phyloP scores from a whole-genome alignment of 2,329 filamentous ascomycete species.

The Celoporthe dispersa region DNA sequence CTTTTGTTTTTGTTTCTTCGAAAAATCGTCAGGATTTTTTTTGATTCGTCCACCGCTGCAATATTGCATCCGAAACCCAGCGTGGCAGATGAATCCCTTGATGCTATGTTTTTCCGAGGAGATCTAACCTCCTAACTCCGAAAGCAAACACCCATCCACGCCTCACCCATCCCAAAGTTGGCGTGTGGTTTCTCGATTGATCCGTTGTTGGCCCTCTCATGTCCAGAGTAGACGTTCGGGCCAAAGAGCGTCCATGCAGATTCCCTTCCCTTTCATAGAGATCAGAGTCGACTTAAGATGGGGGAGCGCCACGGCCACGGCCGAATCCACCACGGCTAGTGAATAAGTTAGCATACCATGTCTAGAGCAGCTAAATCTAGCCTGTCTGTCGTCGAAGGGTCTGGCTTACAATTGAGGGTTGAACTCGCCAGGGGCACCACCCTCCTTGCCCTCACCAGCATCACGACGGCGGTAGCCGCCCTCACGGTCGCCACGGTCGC shows the following conservation, averaged over 20 bases:
- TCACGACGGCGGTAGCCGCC: slow-evolving; percentile 93
- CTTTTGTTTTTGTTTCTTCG: slow-evolving; percentile 2
- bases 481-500: slow-evolving; percentile 79
- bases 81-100: slow-evolving; percentile 33
- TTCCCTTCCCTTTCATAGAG: slow-evolving; percentile 36
- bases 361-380: slow-evolving; percentile 38
- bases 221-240: slow-evolving; percentile 28
- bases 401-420: slow-evolving; percentile 79
- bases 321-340: slow-evolving; percentile 80
- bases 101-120: slow-evolving; percentile 41
- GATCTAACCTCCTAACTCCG: slow-evolving; percentile 40
- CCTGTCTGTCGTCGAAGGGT: slow-evolving; percentile 12
- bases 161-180: slow-evolving; percentile 37
- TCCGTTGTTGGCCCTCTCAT: slow-evolving; percentile 37
- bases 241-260: slow-evolving; percentile 30
- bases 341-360: slow-evolving; percentile 41
- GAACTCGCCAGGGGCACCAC: slow-evolving; percentile 89
- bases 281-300: slow-evolving; percentile 58
- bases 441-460: slow-evolving; percentile 85
- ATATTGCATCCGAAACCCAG: slow-evolving; percentile 29
- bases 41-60: slow-evolving; percentile 30
- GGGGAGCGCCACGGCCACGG: slow-evolving; percentile 82
- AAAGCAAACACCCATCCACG: slow-evolving; percentile 37
- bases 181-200: slow-evolving; percentile 32
- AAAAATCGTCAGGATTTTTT: slow-evolving; percentile 29